Conservation (phyloP, 257 asterid genomes). For the Fraxinus cuspidata region DNA sequence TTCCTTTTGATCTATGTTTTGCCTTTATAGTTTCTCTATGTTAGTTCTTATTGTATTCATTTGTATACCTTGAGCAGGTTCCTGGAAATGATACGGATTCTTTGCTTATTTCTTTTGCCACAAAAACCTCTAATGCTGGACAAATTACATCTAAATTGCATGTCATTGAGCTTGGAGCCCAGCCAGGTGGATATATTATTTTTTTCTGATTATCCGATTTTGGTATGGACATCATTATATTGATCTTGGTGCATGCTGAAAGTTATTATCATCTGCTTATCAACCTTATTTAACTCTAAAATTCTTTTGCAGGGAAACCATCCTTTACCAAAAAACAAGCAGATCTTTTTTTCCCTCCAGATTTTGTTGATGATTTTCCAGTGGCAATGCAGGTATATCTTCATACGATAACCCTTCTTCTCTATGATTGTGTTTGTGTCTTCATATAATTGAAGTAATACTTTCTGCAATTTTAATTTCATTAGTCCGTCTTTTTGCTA, state of each 20-base stretch:
- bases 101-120: slow-evolving; percentile 87
- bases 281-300: slow-evolving; percentile 19
- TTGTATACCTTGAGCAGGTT: slow-evolving; percentile 50
- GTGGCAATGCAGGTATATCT: slow-evolving; percentile 95
- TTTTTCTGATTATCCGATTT: not conserved
- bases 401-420: slow-evolving; percentile 12
- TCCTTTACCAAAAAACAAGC: slow-evolving; percentile 95
- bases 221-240: slow-evolving; percentile 18
- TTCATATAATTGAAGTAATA: not conserved
- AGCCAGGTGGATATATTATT: slow-evolving; percentile 61
- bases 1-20: slow-evolving; percentile 17
- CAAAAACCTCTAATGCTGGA: slow-evolving; percentile 82
- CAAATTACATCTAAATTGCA: slow-evolving; percentile 88
- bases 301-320: slow-evolving; percentile 71
- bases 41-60: slow-evolving; percentile 24
- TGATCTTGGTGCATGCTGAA: slow-evolving; percentile 5
- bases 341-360: slow-evolving; percentile 97
- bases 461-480: slow-evolving; percentile 20
- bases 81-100: slow-evolving; percentile 93
- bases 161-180: slow-evolving; percentile 97
- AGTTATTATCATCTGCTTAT: slow-evolving; percentile 8
- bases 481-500: slow-evolving; percentile 13
- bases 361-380: slow-evolving; percentile 95
- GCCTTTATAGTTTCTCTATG: slow-evolving; percentile 21
- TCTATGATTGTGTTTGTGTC: slow-evolving; percentile 9